A percentile compares a stretch with the other conserved stretches of the same genome.
phyloP scores from a whole-genome alignment of 140 eudicot genomes.

The Stevia rebaudiana region DNA sequence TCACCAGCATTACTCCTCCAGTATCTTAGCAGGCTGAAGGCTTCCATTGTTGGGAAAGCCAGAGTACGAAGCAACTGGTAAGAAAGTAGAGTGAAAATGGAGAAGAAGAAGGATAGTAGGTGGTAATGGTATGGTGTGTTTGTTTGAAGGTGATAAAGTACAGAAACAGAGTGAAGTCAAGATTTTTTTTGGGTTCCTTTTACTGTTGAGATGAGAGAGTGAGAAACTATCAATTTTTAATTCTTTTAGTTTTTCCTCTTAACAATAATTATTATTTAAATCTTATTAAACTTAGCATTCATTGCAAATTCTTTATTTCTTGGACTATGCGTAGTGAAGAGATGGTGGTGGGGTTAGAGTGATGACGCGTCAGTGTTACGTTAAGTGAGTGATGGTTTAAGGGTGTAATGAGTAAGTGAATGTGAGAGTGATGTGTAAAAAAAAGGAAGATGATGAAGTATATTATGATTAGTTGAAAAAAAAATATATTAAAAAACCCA shows the following conservation, averaged over 20 bases:
- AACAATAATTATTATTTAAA: too few species aligned
- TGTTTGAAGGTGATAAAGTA: not conserved
- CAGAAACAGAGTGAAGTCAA: constrained; percentile 9
- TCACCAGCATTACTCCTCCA: constrained; percentile 45
- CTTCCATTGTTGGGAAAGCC: constrained; percentile 96
- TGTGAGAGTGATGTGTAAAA: too few species aligned
- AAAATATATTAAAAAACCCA: too few species aligned
- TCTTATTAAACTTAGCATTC: too few species aligned
- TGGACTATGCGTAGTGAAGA: too few species aligned
- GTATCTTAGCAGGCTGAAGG: constrained; percentile 71
- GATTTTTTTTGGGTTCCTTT: constrained; percentile 11
- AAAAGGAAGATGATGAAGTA: too few species aligned
- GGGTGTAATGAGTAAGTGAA: too few species aligned
- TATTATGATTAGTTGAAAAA: too few species aligned
- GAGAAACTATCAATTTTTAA: not conserved
- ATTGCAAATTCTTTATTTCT: too few species aligned
- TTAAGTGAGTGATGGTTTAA: too few species aligned
- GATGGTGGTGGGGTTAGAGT: too few species aligned
- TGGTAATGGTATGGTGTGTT: constrained; percentile 1
- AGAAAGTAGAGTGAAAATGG: not conserved
- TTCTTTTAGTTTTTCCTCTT: not conserved
- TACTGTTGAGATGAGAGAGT: not conserved
- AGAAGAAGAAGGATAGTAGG: constrained; percentile 15
- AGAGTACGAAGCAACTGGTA: constrained; percentile 29
- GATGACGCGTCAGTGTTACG: too few species aligned